These are phyloP conservation scores for Thalassiosira livingstoniorum DNA, from an alignment of 352 stramenopile species.

Conservation along the genomic window DNA sequence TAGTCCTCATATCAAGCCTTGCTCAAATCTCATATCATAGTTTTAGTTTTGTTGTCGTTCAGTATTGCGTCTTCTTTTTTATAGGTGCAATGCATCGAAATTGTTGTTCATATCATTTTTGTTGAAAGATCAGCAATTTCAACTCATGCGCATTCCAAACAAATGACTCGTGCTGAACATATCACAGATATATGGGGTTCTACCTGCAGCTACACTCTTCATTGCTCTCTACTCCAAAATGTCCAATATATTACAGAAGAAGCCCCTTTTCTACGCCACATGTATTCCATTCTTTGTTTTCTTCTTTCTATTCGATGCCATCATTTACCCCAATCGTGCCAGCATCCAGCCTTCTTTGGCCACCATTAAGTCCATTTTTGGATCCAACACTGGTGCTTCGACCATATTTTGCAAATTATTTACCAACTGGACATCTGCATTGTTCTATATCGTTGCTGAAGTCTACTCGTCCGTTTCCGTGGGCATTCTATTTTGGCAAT, in stretches of 20 bases:
- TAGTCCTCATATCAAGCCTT: too few species aligned
- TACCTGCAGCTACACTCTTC: slow-evolving; percentile 86
- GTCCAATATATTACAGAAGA: slow-evolving; percentile 75
- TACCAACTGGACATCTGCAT: slow-evolving; percentile 80
- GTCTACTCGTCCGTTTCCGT: slow-evolving; percentile 88
- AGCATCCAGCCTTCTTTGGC: slow-evolving; percentile 74
- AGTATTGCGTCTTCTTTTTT: too few species aligned
- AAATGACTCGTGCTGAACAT: too few species aligned
- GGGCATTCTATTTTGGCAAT: slow-evolving; percentile 90
- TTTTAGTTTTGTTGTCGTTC: neutral
- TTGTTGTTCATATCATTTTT: neutral
- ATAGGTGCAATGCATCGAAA: too few species aligned
- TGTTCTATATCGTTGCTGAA: slow-evolving; percentile 90
- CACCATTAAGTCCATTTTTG: slow-evolving; percentile 60
- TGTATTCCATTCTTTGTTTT: slow-evolving; percentile 87
- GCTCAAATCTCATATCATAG: too few species aligned
- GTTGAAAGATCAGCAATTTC: neutral
- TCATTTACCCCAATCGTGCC: slow-evolving; percentile 84
- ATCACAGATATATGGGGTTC: slow-evolving; percentile 85
- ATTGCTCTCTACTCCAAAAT: slow-evolving; percentile 87
- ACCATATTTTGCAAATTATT: slow-evolving; percentile 80
- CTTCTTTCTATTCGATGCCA: slow-evolving; percentile 82
- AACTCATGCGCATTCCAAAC: slow-evolving; percentile 17
- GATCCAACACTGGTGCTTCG: slow-evolving; percentile 54
- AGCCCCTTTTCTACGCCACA: slow-evolving; percentile 84